phyloP scores from a whole-genome alignment of 2,329 filamentous ascomycete genomes.

The Xenosphaeropsis pyriputrescens region DNA sequence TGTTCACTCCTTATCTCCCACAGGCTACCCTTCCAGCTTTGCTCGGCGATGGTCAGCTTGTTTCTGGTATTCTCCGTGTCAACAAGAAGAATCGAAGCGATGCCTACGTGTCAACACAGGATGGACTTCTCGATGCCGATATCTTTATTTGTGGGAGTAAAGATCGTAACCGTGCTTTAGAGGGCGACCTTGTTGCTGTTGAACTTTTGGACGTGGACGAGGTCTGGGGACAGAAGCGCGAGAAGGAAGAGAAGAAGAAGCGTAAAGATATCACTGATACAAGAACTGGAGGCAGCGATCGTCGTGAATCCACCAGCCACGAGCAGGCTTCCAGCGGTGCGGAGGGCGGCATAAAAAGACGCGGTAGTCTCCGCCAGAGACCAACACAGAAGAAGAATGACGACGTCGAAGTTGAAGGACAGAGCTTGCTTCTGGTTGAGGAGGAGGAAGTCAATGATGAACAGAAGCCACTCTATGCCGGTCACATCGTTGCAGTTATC shows the following conservation, averaged over 20 bases:
- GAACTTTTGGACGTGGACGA: slow-evolving; percentile 96
- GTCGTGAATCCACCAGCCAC: slow-evolving; percentile 36
- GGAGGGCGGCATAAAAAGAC: slow-evolving; percentile 79
- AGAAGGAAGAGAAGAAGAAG: slow-evolving; percentile 99
- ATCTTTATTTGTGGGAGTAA: slow-evolving; percentile 99
- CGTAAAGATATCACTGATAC: slow-evolving; percentile 97
- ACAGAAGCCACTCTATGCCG: slow-evolving; percentile 92
- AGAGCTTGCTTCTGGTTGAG: slow-evolving; percentile 90
- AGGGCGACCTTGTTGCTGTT: slow-evolving; percentile 89
- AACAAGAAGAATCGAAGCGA: slow-evolving; percentile 99
- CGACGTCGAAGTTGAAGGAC: slow-evolving; percentile 95
- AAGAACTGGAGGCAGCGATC: slow-evolving; percentile 56
- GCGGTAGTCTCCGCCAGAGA: slow-evolving; percentile 88
- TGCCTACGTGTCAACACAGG: slow-evolving; percentile 88
- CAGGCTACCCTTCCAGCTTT: slow-evolving; percentile 88
- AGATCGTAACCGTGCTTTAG: slow-evolving; percentile 89
- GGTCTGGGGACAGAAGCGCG: slow-evolving; percentile 95
- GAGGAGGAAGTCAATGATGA: slow-evolving; percentile 99
- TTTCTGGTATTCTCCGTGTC: slow-evolving; percentile 89
- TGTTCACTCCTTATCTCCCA: slow-evolving; percentile 95
- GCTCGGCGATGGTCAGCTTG: slow-evolving; percentile 80
- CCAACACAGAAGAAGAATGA: slow-evolving; percentile 99
- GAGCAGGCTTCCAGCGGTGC: slow-evolving; percentile 40
- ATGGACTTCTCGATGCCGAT: slow-evolving; percentile 79
- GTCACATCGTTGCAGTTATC: slow-evolving; percentile 92